Evolutionary conservation across 179 eudicot species (phyloP).

Genomic region (Camellia oleifera): DNA sequence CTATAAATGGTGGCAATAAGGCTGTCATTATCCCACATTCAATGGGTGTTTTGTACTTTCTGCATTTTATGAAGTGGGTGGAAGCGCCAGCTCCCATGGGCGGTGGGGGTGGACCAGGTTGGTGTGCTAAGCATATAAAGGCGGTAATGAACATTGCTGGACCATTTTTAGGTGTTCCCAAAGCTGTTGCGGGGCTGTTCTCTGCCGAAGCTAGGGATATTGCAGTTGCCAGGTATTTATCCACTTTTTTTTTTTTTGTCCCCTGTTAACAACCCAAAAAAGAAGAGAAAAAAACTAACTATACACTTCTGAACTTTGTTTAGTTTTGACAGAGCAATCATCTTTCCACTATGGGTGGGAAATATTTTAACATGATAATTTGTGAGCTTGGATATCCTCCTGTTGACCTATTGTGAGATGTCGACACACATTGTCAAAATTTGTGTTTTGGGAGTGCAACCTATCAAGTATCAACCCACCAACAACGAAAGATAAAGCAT

Average conservation of each 20-base stretch:
- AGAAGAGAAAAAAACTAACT: too few species aligned
- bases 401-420: too few species aligned
- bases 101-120: slow-evolving; percentile 79
- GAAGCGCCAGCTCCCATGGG: slow-evolving; percentile 99
- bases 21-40: slow-evolving; percentile 98
- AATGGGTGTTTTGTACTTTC: slow-evolving; percentile 91
- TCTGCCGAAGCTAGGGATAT: slow-evolving; percentile 98
- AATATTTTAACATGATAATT: too few species aligned
- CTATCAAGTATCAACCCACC: too few species aligned
- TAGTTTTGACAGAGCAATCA: too few species aligned
- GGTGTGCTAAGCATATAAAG: slow-evolving; percentile 93
- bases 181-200: slow-evolving; percentile 87
- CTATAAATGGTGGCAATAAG: slow-evolving; percentile 88
- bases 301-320: too few species aligned
- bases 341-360: too few species aligned
- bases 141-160: slow-evolving; percentile 97
- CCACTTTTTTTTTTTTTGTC: not conserved
- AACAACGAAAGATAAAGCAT: too few species aligned
- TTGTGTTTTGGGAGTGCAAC: too few species aligned
- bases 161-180: slow-evolving; percentile 96
- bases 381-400: too few species aligned
- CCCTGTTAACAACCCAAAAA: too few species aligned
- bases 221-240: slow-evolving; percentile 78
- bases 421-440: too few species aligned
- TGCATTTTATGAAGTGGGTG: slow-evolving; percentile 99